Evolutionary conservation across 495 filamentous ascomycete genomes (phyloP).

Genomic region (Saxispiralis lemnorum): DNA sequence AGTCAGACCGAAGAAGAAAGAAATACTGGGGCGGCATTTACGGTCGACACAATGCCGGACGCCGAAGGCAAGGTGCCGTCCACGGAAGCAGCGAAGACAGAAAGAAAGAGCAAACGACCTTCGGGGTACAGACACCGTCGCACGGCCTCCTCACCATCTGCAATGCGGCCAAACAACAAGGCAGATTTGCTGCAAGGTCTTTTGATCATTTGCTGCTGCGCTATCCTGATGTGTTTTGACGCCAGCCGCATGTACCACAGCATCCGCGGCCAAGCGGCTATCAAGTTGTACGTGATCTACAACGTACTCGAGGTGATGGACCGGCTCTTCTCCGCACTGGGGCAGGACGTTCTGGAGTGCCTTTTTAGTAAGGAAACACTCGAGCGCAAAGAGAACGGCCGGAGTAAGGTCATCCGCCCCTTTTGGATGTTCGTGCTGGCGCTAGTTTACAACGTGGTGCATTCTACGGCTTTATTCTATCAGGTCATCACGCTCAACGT

Average conservation of each 20-base stretch:
- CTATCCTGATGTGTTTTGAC: conserved; percentile 77
- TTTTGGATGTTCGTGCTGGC: conserved; percentile 81
- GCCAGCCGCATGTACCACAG: conserved; percentile 97
- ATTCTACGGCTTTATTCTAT: conserved; percentile 79
- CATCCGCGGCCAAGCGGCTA: conserved; percentile 85
- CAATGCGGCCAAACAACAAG: conserved; percentile 72
- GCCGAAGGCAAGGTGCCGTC: neutral
- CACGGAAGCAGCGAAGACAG: conserved; percentile 3
- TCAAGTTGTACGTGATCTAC: conserved; percentile 97
- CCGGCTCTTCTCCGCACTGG: conserved; percentile 70
- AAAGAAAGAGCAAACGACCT: conserved; percentile 18
- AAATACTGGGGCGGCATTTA: no score
- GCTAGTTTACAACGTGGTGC: conserved; percentile 68
- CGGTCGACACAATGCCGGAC: no score
- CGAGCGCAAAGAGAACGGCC: conserved; percentile 67
- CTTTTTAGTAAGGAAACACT: conserved; percentile 84
- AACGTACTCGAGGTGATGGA: conserved; percentile 86
- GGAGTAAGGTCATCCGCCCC: conserved; percentile 81
- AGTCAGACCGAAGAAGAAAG: neutral
- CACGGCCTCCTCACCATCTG: conserved; percentile 68
- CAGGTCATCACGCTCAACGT: conserved; percentile 96
- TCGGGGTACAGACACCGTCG: conserved; percentile 43
- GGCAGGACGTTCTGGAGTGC: conserved; percentile 91
- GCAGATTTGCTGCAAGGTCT: conserved; percentile 83
- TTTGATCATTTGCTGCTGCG: conserved; percentile 67